Conservation (phyloP, 495 filamentous ascomycete genomes). For the Xylona heveae region DNA sequence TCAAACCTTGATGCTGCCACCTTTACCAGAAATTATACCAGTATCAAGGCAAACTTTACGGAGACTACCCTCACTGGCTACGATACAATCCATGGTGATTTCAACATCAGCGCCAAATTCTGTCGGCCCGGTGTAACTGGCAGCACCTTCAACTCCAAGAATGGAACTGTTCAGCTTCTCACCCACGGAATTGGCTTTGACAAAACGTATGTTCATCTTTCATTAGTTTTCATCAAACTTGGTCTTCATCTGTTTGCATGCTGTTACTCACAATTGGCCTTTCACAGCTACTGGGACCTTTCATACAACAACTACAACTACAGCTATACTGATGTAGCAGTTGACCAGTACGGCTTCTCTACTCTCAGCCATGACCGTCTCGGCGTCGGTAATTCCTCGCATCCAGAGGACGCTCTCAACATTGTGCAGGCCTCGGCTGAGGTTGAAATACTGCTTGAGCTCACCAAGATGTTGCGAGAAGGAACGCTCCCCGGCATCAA, state of each 20-base stretch:
- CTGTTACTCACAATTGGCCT: no score
- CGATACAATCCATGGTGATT: constrained; percentile 12
- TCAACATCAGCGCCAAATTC: constrained; percentile 17
- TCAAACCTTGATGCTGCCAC: constrained; percentile 20
- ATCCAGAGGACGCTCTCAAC: constrained; percentile 30
- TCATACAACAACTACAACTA: constrained; percentile 30
- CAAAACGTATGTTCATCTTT: constrained; percentile 15
- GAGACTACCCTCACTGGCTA: constrained; percentile 13
- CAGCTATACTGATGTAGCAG: constrained; percentile 31
- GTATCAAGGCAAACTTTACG: constrained; percentile 17
- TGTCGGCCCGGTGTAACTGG: no score
- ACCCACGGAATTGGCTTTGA: constrained; percentile 43
- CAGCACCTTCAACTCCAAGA: constrained; percentile 5
- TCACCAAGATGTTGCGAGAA: constrained; percentile 25
- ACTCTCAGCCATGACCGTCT: constrained; percentile 35
- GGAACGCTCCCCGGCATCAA: constrained; percentile 16
- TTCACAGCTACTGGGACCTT: constrained; percentile 34
- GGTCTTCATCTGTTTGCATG: no score
- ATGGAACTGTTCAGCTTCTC: constrained; percentile 26
- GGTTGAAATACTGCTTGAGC: constrained; percentile 23
- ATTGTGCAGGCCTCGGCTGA: constrained; percentile 30
- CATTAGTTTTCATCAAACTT: no score
- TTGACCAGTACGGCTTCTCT: constrained; percentile 27
- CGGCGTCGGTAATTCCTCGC: constrained; percentile 31
- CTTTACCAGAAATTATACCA: constrained; percentile 15